Base-by-base conservation (phyloP, 495 filamentous ascomycete species). In the Parmelia sp. region DNA sequence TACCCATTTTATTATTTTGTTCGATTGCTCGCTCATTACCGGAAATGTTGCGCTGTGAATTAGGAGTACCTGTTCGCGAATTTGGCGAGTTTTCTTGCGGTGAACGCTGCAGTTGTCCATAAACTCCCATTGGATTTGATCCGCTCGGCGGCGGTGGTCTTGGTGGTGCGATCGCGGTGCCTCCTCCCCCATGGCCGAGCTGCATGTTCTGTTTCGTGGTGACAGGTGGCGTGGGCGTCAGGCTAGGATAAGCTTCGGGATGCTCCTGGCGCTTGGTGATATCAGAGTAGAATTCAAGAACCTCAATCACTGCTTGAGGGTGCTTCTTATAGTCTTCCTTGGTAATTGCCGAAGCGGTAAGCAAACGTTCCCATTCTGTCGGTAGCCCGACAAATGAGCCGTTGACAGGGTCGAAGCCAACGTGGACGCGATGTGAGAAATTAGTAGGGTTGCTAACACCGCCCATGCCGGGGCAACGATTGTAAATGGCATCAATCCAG, bases 401-500 rank as follows among this genome's bases (percentile, higher is more conserved):
- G 15, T 90, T 93, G 45, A 88, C 83, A 29, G 92, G 91, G 72
- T 98, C 95, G 74, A 98, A 98, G 49, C 93, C 95, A 68, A 98
- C 94, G 73, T 98, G 94, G 39, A 98, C 91, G 23, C 91, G 88
- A 74, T 98, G 94, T 27, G 88, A 90, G 75, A 98, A 97, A 75
- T 96, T 96, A 61, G 95, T 96, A 5, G 94, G 94, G 74, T 96
- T 96, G 77, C 92, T 96, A 12, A 98, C 95, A 64, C 94, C 94
- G 56, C 94, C 92, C 91, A 96, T 96, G 57, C 91, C 93, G 2
- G 94, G 94, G 72, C 92, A 97, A 65, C 94, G 88, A 64, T 91
- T 90, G 72, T 96, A 97, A 66, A 98, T 94, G 73, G 90, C 89
- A 73, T 98, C 94, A 64, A 96, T 96, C 94, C 94, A 98, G 60